Evolutionary conservation across 495 filamentous ascomycete genomes (phyloP), one percentile per base, ranked within the genome.

Genomic region (Articulospora tetracladia): DNA sequence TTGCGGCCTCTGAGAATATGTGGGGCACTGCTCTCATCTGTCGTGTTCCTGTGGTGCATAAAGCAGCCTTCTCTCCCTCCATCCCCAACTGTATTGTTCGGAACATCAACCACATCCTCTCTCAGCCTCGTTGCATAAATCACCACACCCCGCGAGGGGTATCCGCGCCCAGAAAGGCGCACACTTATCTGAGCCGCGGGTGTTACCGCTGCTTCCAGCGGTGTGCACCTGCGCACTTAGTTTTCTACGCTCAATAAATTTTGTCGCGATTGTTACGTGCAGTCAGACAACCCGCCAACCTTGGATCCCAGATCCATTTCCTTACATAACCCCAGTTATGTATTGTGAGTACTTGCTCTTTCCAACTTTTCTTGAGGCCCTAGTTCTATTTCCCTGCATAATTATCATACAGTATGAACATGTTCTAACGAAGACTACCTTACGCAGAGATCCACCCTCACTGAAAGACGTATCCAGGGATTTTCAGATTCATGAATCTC

Each of bases 401-500:
- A n/a, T n/a, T n/a, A n/a, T n/a, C n/a, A n/a, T n/a, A n/a, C n/a
- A n/a, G n/a, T n/a, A n/a, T n/a, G n/a, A n/a, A n/a, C n/a, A n/a
- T n/a, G n/a, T n/a, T n/a, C 30, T 32, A 32, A 32, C 30, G 30
- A 32, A 13, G 30, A 32, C 30, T 32, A 13, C 13, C 30, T 32
- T 32, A 32, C 30, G 6, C 30, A 32, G 30, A 49, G 39, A 48
- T 3, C 22, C 58, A 60, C 58, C 58, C 58, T 60, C 49, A 41
- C 58, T 60, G 57, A 60, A 26, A 53, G 58, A 60, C 58, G 58
- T 54, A 44, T 60, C 58, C 58, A 51, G 34, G 50, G 27, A 22
- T 25, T 48, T 27, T 54, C 54, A 22, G 26, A 25, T 30, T 12
- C 24, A 55, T 54, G 52, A n/a, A 12, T 32, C 30, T 32, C 30